Conservation (phyloP, 768 basidiomycete species). For the Xerocomus brunneocitrinus region DNA sequence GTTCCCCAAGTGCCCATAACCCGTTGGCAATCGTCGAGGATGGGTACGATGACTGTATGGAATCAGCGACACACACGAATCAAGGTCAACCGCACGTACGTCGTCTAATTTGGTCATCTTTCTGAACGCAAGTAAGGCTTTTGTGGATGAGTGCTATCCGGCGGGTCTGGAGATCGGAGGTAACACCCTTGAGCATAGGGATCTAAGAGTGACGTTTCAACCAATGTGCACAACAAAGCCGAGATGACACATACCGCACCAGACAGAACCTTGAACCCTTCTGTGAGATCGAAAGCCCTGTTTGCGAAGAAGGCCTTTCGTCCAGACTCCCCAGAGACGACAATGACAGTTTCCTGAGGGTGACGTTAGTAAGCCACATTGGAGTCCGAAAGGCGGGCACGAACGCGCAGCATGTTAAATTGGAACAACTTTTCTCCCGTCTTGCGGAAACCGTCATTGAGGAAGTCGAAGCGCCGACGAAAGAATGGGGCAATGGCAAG, state of each 20-base stretch:
- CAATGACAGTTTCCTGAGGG: slow-evolving; percentile 65
- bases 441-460: slow-evolving; percentile 65
- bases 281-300: slow-evolving; percentile 68
- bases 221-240: slow-evolving; percentile 11
- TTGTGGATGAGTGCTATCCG: slow-evolving; percentile 66
- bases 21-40: slow-evolving; percentile 60
- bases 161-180: slow-evolving; percentile 60
- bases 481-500: slow-evolving; percentile 66
- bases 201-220: slow-evolving; percentile 42
- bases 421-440: slow-evolving; percentile 64
- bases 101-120: slow-evolving; percentile 53
- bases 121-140: slow-evolving; percentile 61
- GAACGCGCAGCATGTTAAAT: slow-evolving; percentile 63
- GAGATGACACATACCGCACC: slow-evolving; percentile 55
- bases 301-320: slow-evolving; percentile 66
- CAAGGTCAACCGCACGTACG: slow-evolving; percentile 40
- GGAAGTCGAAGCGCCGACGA: slow-evolving; percentile 62
- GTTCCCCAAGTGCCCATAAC: slow-evolving; percentile 63
- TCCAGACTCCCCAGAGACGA: slow-evolving; percentile 69
- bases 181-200: slow-evolving; percentile 71
- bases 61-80: slow-evolving; percentile 8
- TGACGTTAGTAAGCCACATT: slow-evolving; percentile 18
- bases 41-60: slow-evolving; percentile 55
- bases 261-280: slow-evolving; percentile 75
- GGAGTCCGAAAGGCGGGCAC: slow-evolving; percentile 26